Evolutionary conservation across 257 asterid species (phyloP).

Genomic region (Craterostigma plantagineum): DNA sequence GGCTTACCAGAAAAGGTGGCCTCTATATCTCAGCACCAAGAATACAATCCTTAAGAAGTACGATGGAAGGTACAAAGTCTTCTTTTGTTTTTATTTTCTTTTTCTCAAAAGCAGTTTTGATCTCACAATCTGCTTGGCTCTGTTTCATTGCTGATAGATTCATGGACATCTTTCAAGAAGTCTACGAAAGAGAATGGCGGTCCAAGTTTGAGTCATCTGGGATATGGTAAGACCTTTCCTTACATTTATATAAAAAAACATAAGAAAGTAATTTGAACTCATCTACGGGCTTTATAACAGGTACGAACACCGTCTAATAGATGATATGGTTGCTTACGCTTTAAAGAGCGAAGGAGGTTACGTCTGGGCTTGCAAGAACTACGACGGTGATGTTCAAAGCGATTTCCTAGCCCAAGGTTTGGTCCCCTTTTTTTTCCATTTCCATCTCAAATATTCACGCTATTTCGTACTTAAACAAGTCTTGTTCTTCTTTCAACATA

Average conservation of each 20-base stretch:
- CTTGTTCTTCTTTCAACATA: slow-evolving; percentile 19
- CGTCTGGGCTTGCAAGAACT: slow-evolving; percentile 99
- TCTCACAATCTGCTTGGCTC: neutral
- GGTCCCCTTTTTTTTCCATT: slow-evolving; percentile 1
- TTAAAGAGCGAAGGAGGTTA: slow-evolving; percentile 94
- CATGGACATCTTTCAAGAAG: slow-evolving; percentile 89
- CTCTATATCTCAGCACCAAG: slow-evolving; percentile 95
- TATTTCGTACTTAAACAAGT: slow-evolving; percentile 7
- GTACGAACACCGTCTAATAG: slow-evolving; percentile 97
- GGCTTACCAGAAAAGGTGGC: slow-evolving; percentile 89
- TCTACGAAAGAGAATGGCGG: slow-evolving; percentile 74
- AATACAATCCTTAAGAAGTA: slow-evolving; percentile 89
- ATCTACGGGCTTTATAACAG: slow-evolving; percentile 13
- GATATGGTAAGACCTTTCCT: slow-evolving; percentile 37
- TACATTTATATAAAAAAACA: slow-evolving; percentile 3
- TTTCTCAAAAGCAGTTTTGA: slow-evolving; percentile 3
- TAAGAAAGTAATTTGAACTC: too few relatives aligned
- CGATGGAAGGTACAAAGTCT: slow-evolving; percentile 63
- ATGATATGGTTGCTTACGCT: slow-evolving; percentile 99
- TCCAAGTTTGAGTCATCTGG: slow-evolving; percentile 75
- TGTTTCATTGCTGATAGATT: slow-evolving; percentile 36
- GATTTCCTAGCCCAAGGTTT: slow-evolving; percentile 96
- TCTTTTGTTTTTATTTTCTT: slow-evolving; percentile 4
- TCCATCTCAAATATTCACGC: neutral
- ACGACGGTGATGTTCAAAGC: slow-evolving; percentile 98